A percentile compares a stretch with the other conserved stretches of the same genome.
Conservation (phyloP, 257 asterid species). For the Vinca minor region DNA sequence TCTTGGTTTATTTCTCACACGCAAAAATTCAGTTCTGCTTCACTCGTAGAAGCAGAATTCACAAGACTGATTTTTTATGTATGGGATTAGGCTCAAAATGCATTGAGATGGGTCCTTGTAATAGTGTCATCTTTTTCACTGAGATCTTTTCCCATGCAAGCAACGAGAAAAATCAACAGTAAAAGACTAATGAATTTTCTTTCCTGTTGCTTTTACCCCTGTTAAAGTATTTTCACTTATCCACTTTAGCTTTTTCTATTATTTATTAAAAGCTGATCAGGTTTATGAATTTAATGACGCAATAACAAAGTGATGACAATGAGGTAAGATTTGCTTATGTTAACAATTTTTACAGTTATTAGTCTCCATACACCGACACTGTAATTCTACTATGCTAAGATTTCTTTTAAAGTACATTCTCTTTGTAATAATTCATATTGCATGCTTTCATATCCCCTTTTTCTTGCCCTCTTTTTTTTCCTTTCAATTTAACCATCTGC, state of each 20-base stretch:
- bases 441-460: not conserved
- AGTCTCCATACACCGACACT: not conserved
- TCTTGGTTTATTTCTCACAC: too few relatives aligned
- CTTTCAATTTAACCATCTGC: too few relatives aligned
- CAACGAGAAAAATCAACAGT: too few relatives aligned
- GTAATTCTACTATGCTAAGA: not conserved
- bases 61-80: too few relatives aligned
- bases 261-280: not conserved
- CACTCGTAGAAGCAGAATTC: too few relatives aligned
- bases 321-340: slow-evolving; percentile 5
- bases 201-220: slow-evolving; percentile 16
- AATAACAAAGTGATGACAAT: not conserved
- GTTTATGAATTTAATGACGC: not conserved
- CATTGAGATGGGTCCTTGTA: too few relatives aligned
- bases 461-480: not conserved
- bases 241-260: not conserved
- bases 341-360: not conserved
- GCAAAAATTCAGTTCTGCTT: too few relatives aligned
- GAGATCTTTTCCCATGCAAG: too few relatives aligned
- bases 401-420: not conserved
- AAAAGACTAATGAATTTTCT: not conserved
- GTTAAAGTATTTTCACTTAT: not conserved
- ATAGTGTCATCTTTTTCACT: too few relatives aligned
- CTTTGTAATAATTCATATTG: not conserved
- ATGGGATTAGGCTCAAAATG: too few relatives aligned